These are phyloP conservation scores for Tothia fuscella DNA, from an alignment of 2,329 filamentous ascomycete species.

Conservation along the genomic window DNA sequence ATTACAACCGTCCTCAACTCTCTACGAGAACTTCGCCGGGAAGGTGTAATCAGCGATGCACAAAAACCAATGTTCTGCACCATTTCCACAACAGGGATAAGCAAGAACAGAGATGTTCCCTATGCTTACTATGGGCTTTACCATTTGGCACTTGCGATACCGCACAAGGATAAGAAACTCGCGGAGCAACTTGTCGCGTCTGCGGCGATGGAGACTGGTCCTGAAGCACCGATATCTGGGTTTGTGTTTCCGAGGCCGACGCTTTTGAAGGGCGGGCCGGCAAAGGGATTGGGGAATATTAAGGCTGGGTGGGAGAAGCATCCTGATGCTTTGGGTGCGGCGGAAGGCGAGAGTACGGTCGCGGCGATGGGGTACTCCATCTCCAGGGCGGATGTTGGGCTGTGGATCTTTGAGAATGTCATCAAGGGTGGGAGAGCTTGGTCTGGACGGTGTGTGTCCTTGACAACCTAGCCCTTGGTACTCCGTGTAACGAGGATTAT, in stretches of 20 bases:
- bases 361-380: constrained; percentile 28
- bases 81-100: constrained; percentile 29
- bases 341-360: constrained; percentile 16
- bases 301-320: constrained; percentile 23
- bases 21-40: constrained; percentile 14
- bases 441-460: constrained; percentile 21
- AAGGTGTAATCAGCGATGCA: constrained; percentile 6
- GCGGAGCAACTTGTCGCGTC: constrained; percentile 23
- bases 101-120: constrained; percentile 25
- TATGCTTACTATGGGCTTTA: constrained; percentile 23
- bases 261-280: constrained; percentile 23
- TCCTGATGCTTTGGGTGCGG: constrained; percentile 1
- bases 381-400: constrained; percentile 27
- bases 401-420: constrained; percentile 27
- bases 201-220: constrained; percentile 15
- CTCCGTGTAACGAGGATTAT: too few relatives aligned
- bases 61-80: constrained; percentile 20
- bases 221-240: constrained; percentile 16
- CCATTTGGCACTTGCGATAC: constrained; percentile 21
- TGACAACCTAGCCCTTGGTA: constrained; percentile 21
- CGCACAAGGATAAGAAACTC: constrained; percentile 29
- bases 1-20: constrained; percentile 22
- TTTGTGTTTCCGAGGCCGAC: constrained; percentile 27
- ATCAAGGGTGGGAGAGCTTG: constrained; percentile 19
- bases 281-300: constrained; percentile 19